Conservation (phyloP, 2,329 filamentous ascomycete genomes). For the Chaetothyriales sp. region DNA sequence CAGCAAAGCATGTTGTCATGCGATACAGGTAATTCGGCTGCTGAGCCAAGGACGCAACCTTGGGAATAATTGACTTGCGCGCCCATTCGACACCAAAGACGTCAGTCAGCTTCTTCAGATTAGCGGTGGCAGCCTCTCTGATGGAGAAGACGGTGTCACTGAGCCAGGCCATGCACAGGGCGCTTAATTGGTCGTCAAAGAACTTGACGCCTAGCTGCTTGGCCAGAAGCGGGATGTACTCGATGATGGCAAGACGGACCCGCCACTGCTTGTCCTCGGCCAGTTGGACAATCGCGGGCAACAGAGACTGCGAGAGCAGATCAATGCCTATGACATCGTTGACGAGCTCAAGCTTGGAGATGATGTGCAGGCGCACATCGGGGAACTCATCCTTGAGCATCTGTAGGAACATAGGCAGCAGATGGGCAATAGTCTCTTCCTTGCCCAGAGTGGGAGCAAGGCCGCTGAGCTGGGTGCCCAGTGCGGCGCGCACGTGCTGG, state of each 20-base stretch:
- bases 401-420: conserved; percentile 95
- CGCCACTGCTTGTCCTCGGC: conserved; percentile 95
- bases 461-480: conserved; percentile 93
- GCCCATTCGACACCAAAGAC: conserved; percentile 98
- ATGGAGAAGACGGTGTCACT: conserved; percentile 98
- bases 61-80: conserved; percentile 89
- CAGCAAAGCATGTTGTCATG: conserved; percentile 99
- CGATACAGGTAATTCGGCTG: conserved; percentile 98
- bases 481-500: conserved; percentile 87
- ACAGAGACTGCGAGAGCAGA: conserved; percentile 83
- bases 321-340: conserved; percentile 99
- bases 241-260: conserved; percentile 92
- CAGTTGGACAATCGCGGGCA: conserved; percentile 91
- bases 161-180: conserved; percentile 94
- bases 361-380: conserved; percentile 94
- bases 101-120: conserved; percentile 95
- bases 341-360: conserved; percentile 96
- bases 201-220: conserved; percentile 93
- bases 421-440: conserved; percentile 94
- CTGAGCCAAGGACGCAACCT: conserved; percentile 95
- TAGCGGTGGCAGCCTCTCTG: conserved; percentile 89
- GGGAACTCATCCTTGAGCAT: conserved; percentile 99
- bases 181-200: conserved; percentile 93
- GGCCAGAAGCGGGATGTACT: conserved; percentile 93
- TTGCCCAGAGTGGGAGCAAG: conserved; percentile 94